A percentile compares a stretch with the other conserved stretches of the same genome.
Conservation (phyloP, 164 flowering plant genomes). For the Cinnamomum chago region DNA sequence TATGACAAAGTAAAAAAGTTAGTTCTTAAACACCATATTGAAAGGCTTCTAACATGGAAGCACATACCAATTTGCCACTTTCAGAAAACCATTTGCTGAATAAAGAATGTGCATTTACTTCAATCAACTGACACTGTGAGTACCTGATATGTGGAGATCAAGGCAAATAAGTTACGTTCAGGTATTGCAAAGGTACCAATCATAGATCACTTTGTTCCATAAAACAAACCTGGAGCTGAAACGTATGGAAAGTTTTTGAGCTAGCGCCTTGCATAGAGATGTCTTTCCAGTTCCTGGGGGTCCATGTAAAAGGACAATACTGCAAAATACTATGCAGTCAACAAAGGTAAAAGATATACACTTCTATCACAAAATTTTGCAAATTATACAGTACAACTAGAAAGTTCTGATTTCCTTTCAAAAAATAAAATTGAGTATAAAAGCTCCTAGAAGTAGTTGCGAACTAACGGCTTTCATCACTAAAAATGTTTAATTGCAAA, state of each 20-base stretch:
- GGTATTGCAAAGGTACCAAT: not conserved
- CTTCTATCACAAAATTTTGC: too few species aligned
- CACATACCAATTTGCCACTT: constrained; percentile 94
- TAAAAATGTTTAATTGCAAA: too few species aligned
- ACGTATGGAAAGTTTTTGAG: constrained; percentile 91
- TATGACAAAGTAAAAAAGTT: too few species aligned
- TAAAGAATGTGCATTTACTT: constrained; percentile 98
- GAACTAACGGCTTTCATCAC: too few species aligned
- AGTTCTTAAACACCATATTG: not conserved
- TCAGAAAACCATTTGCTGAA: constrained; percentile 99
- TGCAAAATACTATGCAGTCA: constrained; percentile 25
- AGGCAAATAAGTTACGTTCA: constrained; percentile 6
- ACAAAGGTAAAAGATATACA: not conserved
- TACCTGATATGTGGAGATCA: constrained; percentile 45
- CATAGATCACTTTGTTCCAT: not conserved
- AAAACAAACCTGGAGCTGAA: constrained; percentile 59
- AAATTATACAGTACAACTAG: too few species aligned
- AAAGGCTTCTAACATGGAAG: not conserved
- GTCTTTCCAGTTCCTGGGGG: constrained; percentile 99
- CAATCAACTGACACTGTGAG: constrained; percentile 85
- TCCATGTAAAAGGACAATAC: constrained; percentile 94
- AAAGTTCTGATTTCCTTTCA: too few species aligned
- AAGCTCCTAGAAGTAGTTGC: too few species aligned
- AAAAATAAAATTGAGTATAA: too few species aligned
- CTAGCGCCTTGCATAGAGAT: constrained; percentile 94